phyloP scores from a whole-genome alignment of 2,329 filamentous ascomycete species.

The Bipolaris cookei region DNA sequence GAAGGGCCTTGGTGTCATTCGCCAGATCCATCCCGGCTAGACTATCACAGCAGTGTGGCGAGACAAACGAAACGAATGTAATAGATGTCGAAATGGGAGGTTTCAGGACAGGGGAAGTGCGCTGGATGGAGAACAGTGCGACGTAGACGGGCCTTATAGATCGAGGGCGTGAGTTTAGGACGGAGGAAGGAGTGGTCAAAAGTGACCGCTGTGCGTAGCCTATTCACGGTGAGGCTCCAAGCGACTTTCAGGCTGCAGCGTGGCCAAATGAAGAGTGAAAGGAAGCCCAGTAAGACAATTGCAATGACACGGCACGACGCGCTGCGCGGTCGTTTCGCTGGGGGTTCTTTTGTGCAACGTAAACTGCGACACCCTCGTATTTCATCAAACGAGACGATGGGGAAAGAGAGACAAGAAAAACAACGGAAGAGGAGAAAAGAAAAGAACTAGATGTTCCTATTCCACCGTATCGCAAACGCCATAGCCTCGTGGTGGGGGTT shows the following conservation, averaged over 20 bases:
- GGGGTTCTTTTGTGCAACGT: neutral
- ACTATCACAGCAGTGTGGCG: neutral
- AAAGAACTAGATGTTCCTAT: conserved; percentile 6
- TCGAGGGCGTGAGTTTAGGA: neutral
- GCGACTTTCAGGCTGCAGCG: conserved; percentile 10
- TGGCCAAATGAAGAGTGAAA: conserved; percentile 7
- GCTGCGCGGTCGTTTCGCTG: conserved; percentile 8
- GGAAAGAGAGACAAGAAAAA: neutral
- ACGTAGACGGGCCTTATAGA: conserved; percentile 7
- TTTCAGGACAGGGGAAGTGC: neutral
- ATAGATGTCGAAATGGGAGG: neutral
- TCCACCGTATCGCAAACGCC: conserved; percentile 8
- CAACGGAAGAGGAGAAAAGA: neutral
- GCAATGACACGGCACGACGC: conserved; percentile 14
- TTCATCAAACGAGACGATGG: neutral
- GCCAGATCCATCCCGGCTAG: conserved; percentile 1
- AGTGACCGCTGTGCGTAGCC: conserved; percentile 1
- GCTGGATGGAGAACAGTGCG: neutral
- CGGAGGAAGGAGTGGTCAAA: conserved; percentile 2
- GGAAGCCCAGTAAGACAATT: conserved; percentile 11
- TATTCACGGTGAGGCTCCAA: conserved; percentile 7
- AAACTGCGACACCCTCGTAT: neutral
- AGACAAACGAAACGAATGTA: neutral
- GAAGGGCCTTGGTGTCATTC: neutral
- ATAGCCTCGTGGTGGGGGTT: conserved; percentile 16